Evolutionary conservation across 1,284 basidiomycete genomes (phyloP).

Genomic region (Xanthoconium separans): DNA sequence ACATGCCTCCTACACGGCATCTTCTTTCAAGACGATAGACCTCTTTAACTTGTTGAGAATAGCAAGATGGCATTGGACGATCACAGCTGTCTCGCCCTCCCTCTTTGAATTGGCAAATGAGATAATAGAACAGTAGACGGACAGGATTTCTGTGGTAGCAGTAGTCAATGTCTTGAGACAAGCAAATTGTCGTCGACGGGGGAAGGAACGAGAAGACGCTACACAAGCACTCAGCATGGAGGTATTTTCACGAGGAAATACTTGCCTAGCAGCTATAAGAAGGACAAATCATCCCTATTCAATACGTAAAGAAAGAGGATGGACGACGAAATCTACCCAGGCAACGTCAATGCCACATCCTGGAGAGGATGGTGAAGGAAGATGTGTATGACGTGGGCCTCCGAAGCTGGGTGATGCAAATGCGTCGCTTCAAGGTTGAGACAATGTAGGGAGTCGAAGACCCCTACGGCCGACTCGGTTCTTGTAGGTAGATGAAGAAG

Average conservation of each 20-base stretch:
- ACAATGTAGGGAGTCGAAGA: too few relatives aligned
- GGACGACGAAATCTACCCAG: slow-evolving; percentile 48
- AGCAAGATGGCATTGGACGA: slow-evolving; percentile 59
- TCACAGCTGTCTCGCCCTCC: slow-evolving; percentile 48
- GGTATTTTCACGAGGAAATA: not conserved
- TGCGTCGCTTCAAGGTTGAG: too few relatives aligned
- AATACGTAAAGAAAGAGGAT: not conserved
- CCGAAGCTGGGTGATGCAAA: too few relatives aligned
- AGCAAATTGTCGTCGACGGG: slow-evolving; percentile 66
- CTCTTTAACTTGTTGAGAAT: slow-evolving; percentile 64
- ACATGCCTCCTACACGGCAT: slow-evolving; percentile 67
- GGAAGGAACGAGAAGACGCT: slow-evolving; percentile 71
- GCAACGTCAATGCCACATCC: slow-evolving; percentile 62
- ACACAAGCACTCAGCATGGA: slow-evolving; percentile 6
- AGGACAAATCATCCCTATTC: slow-evolving; percentile 60
- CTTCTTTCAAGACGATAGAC: slow-evolving; percentile 51
- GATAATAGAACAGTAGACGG: slow-evolving; percentile 66
- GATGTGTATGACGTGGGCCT: too few relatives aligned
- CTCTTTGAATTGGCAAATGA: slow-evolving; percentile 57
- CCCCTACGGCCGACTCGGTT: too few relatives aligned
- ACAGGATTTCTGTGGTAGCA: slow-evolving; percentile 58
- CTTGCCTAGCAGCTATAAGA: slow-evolving; percentile 61
- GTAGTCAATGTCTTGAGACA: slow-evolving; percentile 63
- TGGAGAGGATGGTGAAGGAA: slow-evolving; percentile 46
- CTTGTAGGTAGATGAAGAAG: too few relatives aligned